Conservation (phyloP, 2,329 filamentous ascomycete species). For the Colletotrichum sp. region DNA sequence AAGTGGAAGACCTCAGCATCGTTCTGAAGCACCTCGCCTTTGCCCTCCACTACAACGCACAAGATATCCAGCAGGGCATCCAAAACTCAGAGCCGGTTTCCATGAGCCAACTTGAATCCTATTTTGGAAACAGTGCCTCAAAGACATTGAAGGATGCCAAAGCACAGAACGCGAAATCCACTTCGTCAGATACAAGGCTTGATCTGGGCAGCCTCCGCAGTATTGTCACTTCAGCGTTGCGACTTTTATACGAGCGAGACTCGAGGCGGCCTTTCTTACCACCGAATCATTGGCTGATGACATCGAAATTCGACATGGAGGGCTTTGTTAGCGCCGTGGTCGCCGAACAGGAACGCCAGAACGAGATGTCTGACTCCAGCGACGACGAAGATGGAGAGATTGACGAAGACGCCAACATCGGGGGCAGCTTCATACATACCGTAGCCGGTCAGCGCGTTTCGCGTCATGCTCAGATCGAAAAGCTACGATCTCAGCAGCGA, state of each 20-base stretch:
- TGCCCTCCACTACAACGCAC: slow-evolving; percentile 82
- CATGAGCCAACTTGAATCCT: slow-evolving; percentile 14
- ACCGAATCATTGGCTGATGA: slow-evolving; percentile 93
- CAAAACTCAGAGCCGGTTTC: slow-evolving; percentile 2
- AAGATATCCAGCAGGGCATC: slow-evolving; percentile 54
- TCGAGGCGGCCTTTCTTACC: slow-evolving; percentile 87
- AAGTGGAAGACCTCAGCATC: slow-evolving; percentile 75
- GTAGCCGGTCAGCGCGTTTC: slow-evolving; percentile 63
- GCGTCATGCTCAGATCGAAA: slow-evolving; percentile 68
- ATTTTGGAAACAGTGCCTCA: slow-evolving; percentile 1
- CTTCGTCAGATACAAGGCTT: slow-evolving; percentile 42
- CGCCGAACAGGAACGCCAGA: slow-evolving; percentile 81
- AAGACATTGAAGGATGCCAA: background rate
- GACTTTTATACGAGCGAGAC: slow-evolving; percentile 91
- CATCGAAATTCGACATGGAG: slow-evolving; percentile 82
- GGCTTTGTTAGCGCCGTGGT: slow-evolving; percentile 88
- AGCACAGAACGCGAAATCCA: background rate
- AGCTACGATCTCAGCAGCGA: slow-evolving; percentile 66
- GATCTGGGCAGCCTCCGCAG: slow-evolving; percentile 79
- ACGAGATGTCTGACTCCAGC: slow-evolving; percentile 50
- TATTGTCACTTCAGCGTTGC: slow-evolving; percentile 80
- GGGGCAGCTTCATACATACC: slow-evolving; percentile 30
- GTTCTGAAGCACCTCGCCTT: slow-evolving; percentile 95
- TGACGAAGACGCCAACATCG: slow-evolving; percentile 29
- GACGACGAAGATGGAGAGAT: slow-evolving; percentile 32